Base-by-base conservation (phyloP, 2,329 filamentous ascomycete genomes). In the Clonostachys rosea region DNA sequence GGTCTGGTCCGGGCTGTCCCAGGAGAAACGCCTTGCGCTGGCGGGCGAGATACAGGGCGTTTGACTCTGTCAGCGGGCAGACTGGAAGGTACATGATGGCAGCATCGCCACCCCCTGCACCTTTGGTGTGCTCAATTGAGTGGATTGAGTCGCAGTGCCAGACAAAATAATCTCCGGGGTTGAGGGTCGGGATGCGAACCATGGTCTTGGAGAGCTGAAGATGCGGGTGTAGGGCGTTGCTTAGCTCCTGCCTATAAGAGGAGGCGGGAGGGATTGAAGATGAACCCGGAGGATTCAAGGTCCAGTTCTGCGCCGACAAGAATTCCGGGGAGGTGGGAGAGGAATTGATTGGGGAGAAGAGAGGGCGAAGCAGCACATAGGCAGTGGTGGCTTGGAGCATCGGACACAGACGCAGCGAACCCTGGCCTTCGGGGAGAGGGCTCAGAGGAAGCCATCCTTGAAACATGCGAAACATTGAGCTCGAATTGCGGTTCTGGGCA, bases 371-470 rank as follows among this genome's bases (percentile, higher is more conserved):
- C 2, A 92, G 76, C 54, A 83, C 82, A 64, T 92, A 92, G 2
- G 86, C 82, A 0, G 87, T 91, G 11, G 86, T 82, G 46, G 85
- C 76, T 43, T 75, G 74, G 30, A 91, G 65, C 52, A 90, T 74
- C 1, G 87, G 87, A 56, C 87, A 89, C 5, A 91, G 80, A 16
- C 83, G 76, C 12, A 92, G 68, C 0, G 83, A 87, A 8, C 86
- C 86, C 59, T 89, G 82, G 10, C 76, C 77, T 0, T 84, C 81
- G 0, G 75, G 76, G 2, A 83, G 84, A 20, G 74, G 68, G 18
- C 78, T 83, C 64, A 91, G 78, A 30, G 75, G 73, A 12, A 92
- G 64, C 84, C 86, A 89, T 45, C 87, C 89, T 60, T 91, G 87
- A 58, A 86, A 87, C 75, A 90, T 87, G 43, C 88, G 78, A 61